These are phyloP conservation scores for Narthecium ossifragum DNA, from an alignment of 106 monocot genomes.

Conservation along the genomic window DNA sequence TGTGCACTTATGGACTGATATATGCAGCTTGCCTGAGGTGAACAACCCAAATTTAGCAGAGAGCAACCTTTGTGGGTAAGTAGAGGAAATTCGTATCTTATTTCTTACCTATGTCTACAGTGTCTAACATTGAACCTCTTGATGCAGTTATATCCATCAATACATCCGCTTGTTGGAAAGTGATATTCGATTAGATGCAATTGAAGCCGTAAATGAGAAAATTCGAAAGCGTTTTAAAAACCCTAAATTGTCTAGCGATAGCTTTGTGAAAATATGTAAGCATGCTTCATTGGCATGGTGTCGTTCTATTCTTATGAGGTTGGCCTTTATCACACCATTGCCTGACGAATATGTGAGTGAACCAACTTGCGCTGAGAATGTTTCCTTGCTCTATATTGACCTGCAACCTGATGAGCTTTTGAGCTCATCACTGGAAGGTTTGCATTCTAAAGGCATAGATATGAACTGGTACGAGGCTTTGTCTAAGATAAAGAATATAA, in stretches of 20 bases:
- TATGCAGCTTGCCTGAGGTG: conserved; percentile 73
- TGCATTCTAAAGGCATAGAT: conserved; percentile 59
- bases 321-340: conserved; percentile 67
- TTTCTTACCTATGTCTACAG: background rate
- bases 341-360: conserved; percentile 20
- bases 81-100: background rate
- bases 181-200: conserved; percentile 48
- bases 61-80: conserved; percentile 56
- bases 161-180: conserved; percentile 73
- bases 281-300: conserved; percentile 97
- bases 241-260: conserved; percentile 66
- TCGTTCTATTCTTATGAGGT: conserved; percentile 60
- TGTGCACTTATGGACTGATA: conserved; percentile 64
- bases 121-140: background rate
- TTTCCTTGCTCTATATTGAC: conserved; percentile 59
- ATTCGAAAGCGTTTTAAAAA: conserved; percentile 91
- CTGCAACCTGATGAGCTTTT: conserved; percentile 73
- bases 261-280: conserved; percentile 64
- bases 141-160: conserved; percentile 66
- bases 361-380: conserved; percentile 20
- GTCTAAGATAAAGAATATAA: conserved; percentile 57
- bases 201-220: conserved; percentile 91
- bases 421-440: conserved; percentile 48
- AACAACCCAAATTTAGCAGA: conserved; percentile 71
- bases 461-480: conserved; percentile 65